Conservation (phyloP, 2,329 filamentous ascomycete genomes). For the Sclerotinia borealis region DNA sequence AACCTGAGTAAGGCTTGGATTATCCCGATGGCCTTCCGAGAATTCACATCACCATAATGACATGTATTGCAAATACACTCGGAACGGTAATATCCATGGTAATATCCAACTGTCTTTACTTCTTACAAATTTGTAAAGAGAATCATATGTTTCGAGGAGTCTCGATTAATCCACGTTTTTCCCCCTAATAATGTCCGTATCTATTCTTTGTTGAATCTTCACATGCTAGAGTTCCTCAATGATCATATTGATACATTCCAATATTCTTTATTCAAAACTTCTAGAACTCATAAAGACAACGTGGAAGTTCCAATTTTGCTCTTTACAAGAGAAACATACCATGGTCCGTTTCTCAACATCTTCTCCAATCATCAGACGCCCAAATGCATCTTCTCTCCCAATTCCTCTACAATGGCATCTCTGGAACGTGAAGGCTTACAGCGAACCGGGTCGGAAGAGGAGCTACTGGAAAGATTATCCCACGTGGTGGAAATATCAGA, state of each 20-base stretch:
- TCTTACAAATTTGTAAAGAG: not conserved
- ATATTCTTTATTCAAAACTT: not conserved
- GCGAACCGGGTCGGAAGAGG: not conserved
- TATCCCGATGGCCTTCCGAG: not conserved
- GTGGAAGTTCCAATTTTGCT: not conserved
- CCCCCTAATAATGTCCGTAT: not conserved
- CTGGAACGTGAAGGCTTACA: not conserved
- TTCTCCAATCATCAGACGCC: not conserved
- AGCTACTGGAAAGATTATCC: slow-evolving; percentile 2
- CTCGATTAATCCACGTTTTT: not conserved
- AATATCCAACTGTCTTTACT: not conserved
- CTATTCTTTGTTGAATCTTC: not conserved
- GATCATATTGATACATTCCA: not conserved
- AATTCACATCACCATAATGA: not conserved
- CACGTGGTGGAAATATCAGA: not conserved
- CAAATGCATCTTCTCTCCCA: not conserved
- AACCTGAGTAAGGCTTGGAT: not conserved
- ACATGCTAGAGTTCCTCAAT: not conserved
- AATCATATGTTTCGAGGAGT: not conserved
- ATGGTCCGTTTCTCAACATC: not conserved
- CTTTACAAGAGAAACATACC: not conserved
- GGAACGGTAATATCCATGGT: not conserved
- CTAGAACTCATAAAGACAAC: not conserved
- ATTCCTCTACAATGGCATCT: not conserved
- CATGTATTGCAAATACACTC: not conserved